A percentile compares a stretch with the other conserved stretches of the same genome.
phyloP scores from a whole-genome alignment of 352 stramenopile species.

The Pythium apleroticum region DNA sequence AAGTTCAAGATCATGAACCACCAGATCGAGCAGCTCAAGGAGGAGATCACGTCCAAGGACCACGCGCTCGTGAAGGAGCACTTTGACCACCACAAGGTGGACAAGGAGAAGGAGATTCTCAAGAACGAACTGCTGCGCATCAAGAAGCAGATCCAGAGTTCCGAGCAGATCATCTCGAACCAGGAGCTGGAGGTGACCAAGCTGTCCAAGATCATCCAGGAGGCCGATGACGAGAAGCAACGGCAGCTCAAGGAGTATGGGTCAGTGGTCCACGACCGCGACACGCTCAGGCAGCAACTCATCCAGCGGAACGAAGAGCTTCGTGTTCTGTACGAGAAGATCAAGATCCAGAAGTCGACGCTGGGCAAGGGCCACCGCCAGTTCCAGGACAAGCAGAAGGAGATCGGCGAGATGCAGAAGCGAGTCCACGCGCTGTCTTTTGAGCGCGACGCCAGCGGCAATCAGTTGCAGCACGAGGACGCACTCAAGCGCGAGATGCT shows the following conservation, averaged over 20 bases:
- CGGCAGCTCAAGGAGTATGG: conserved; percentile 86
- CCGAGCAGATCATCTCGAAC: conserved; percentile 89
- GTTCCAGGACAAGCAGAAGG: conserved; percentile 68
- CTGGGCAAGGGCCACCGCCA: conserved; percentile 75
- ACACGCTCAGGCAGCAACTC: conserved; percentile 85
- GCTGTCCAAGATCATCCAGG: conserved; percentile 87
- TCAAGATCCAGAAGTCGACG: conserved; percentile 90
- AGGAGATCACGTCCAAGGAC: conserved; percentile 93
- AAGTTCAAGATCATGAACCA: conserved; percentile 93
- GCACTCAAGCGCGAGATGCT: conserved; percentile 63
- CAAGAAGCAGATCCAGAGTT: conserved; percentile 88
- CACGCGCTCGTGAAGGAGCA: conserved; percentile 92
- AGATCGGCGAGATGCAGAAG: conserved; percentile 51
- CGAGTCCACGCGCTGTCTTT: conserved; percentile 57
- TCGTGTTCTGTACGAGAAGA: conserved; percentile 88
- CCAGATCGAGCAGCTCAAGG: conserved; percentile 91
- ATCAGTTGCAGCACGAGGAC: conserved; percentile 60
- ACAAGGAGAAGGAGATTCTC: conserved; percentile 91
- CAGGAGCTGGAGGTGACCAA: conserved; percentile 82
- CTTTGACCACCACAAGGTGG: conserved; percentile 93
- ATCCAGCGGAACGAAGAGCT: conserved; percentile 89
- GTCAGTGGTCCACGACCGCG: conserved; percentile 82
- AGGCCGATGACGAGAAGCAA: conserved; percentile 89
- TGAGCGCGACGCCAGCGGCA: conserved; percentile 62
- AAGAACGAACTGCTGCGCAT: conserved; percentile 91